Percentiles rank a stretch among this genome's conserved stretches.
phyloP scores from a whole-genome alignment of 768 basidiomycete species.

The Termitomyces heimii region DNA sequence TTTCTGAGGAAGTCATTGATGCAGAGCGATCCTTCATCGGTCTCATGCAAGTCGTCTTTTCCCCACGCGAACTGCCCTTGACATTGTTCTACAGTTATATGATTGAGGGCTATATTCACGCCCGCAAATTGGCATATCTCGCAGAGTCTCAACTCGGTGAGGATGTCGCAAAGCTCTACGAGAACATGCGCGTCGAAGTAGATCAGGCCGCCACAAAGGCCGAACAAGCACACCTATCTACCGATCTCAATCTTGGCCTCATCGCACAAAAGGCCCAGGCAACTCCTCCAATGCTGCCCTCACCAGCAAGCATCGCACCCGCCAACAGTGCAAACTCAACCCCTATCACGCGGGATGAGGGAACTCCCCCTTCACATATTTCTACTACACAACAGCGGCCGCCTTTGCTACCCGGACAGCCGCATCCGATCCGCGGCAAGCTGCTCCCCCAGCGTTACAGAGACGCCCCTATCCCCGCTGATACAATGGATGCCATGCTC shows the following conservation, averaged over 20 bases:
- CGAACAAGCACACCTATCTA: conserved; percentile 25
- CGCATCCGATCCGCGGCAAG: conserved; percentile 28
- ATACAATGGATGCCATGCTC: conserved; percentile 37
- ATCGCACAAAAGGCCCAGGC: conserved; percentile 31
- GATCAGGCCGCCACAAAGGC: conserved; percentile 34
- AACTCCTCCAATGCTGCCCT: conserved; percentile 75
- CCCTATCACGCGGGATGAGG: conserved; percentile 54
- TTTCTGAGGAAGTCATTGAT: conserved; percentile 43
- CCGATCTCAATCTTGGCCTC: conserved; percentile 19
- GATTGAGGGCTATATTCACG: conserved; percentile 72
- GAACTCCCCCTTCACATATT: conserved; percentile 41
- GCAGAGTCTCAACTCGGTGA: conserved; percentile 29
- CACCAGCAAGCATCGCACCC: conserved; percentile 64
- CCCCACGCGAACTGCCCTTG: conserved; percentile 20
- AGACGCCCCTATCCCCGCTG: conserved; percentile 32
- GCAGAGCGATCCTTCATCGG: conserved; percentile 65
- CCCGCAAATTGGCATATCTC: conserved; percentile 29
- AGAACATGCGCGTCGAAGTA: conserved; percentile 30
- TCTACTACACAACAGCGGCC: conserved; percentile 26
- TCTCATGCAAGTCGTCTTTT: conserved; percentile 58
- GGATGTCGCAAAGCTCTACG: conserved; percentile 32
- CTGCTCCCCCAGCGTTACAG: conserved; percentile 33
- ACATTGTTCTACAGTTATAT: conserved; percentile 48
- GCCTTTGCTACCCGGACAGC: conserved; percentile 22
- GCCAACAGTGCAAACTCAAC: conserved; percentile 74